A percentile compares a stretch with the other conserved stretches of the same genome.
Conservation (phyloP, 305 asterid species). For the Fraxinus baroniana region DNA sequence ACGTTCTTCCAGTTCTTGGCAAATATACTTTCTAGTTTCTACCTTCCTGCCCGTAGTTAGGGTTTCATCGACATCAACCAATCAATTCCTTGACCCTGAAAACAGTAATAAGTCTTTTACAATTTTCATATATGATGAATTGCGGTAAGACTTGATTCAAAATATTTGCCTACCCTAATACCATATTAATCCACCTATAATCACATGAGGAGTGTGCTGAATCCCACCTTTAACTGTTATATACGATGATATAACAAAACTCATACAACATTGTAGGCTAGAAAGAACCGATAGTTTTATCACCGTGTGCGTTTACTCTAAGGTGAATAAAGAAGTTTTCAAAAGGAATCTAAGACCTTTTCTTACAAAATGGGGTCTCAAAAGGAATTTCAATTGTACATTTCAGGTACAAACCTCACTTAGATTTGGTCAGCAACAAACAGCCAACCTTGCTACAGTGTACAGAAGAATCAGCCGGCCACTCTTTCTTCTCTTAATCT, state of each 20-base stretch:
- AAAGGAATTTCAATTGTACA: slow-evolving; percentile 35
- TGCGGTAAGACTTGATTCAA: background rate
- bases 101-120: background rate
- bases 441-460: background rate
- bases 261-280: background rate
- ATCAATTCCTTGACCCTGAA: background rate
- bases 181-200: background rate
- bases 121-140: background rate
- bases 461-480: slow-evolving; percentile 35
- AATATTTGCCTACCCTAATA: background rate
- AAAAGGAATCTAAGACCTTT: slow-evolving; percentile 24
- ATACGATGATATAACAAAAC: background rate
- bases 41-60: background rate
- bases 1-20: background rate
- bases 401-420: slow-evolving; percentile 39
- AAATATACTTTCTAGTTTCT: background rate
- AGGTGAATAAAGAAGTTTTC: background rate
- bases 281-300: background rate
- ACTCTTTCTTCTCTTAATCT: background rate
- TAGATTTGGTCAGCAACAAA: slow-evolving; percentile 34
- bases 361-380: slow-evolving; percentile 29
- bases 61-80: background rate
- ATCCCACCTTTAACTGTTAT: background rate
- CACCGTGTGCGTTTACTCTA: background rate
- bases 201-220: background rate